A percentile compares a stretch with the other conserved stretches of the same genome.
phyloP scores from a whole-genome alignment of 495 filamentous ascomycete genomes.

The Lophium mytilinum region DNA sequence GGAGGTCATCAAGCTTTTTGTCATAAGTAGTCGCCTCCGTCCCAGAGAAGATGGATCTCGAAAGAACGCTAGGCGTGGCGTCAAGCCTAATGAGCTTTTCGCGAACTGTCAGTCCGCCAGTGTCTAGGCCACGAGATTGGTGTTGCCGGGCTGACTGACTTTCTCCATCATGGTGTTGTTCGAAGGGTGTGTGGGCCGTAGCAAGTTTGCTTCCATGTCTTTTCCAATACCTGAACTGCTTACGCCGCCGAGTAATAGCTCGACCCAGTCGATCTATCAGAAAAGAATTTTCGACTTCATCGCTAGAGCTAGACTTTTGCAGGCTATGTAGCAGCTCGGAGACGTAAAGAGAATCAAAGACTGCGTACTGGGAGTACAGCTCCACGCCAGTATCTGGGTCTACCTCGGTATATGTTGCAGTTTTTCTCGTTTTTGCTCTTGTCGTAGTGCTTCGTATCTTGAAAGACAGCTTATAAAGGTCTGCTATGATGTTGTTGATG shows the following conservation, averaged over 20 bases:
- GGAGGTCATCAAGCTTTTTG: background rate
- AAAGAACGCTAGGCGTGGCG: background rate
- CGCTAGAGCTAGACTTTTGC: too few relatives aligned
- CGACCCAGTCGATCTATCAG: background rate
- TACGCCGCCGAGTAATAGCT: background rate
- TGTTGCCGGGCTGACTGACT: background rate
- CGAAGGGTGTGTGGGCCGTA: background rate
- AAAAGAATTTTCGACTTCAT: too few relatives aligned
- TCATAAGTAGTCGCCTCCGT: background rate
- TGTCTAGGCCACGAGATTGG: background rate
- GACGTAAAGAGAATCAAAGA: background rate
- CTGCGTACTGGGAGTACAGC: background rate
- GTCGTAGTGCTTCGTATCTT: background rate
- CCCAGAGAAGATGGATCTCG: too few relatives aligned
- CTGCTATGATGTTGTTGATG: background rate
- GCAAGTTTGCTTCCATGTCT: background rate
- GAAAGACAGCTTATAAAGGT: slow-evolving; percentile 2
- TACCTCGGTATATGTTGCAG: background rate
- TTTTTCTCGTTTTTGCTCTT: background rate
- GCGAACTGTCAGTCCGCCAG: too few relatives aligned
- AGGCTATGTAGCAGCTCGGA: too few relatives aligned
- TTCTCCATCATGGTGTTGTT: background rate
- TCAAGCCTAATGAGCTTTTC: background rate
- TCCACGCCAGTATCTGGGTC: background rate
- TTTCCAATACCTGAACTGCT: background rate